Base-by-base conservation (phyloP, 441 rosid species). In the Populus hybrid region DNA sequence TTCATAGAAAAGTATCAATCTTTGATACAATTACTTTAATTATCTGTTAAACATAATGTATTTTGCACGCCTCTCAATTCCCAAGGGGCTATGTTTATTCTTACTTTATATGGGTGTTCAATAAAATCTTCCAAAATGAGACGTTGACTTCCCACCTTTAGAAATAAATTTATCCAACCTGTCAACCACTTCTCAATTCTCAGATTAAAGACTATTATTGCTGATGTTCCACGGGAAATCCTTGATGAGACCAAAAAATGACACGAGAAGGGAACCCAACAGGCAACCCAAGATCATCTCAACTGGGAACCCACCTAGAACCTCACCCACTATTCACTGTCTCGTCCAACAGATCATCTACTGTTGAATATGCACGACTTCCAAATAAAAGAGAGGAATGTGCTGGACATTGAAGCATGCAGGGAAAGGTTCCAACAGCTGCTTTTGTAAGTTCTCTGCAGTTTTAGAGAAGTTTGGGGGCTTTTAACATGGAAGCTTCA, bases 11-110 rank as follows among this genome's bases (percentile, higher is more conserved):
- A 9, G 18, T 12, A 28, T 23, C 30, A 12, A 5, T 66, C 36
- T 57, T 64, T 66, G 71, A 65, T 40, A 59, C 72, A 53, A 69
- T 42, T 65, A 23, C 32, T 63, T 34, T 53, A 18, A 70, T 63
- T n/a, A 26, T 28, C 10, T 10, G n/a, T 1, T 53, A 53, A 57
- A 53, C 20, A 64, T 35, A 16, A 77, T 36, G 68, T 12, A 64
- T 21, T 63, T 64, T 64, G 68, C 30, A 64, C 0, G 68, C 26
- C 68, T 64, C 11, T 23, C 68, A 64, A 24, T 64, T 23, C 16
- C 68, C 30, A 64, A 24, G 68, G 14, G 61, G 61, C 6, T 53
- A 53, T 6, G 61, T 53, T 53, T 53, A 53, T 16, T 18, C 61
- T 53, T 53, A 53, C 61, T 53, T 53, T 53, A 53, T 53, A 16